Evolutionary conservation across 1,284 basidiomycete species (phyloP).

Genomic region (Marasmius sp.): DNA sequence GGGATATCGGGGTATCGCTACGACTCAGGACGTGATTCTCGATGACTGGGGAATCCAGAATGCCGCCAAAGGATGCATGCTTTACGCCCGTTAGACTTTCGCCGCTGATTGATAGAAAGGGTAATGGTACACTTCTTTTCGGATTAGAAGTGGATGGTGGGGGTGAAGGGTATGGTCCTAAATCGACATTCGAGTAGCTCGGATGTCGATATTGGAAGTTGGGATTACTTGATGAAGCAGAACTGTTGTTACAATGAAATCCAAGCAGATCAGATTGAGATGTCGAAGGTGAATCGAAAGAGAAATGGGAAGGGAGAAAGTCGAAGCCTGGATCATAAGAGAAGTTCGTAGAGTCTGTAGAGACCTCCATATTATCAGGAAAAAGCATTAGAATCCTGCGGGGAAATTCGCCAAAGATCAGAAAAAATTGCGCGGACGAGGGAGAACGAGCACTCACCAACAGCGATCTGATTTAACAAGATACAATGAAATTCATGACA

Average conservation of each 20-base stretch:
- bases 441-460: slow-evolving; percentile 10
- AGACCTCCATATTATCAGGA: slow-evolving; percentile 11
- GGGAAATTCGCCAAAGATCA: background rate
- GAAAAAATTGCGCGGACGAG: slow-evolving; percentile 3
- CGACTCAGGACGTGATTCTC: slow-evolving; percentile 28
- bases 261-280: slow-evolving; percentile 15
- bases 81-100: background rate
- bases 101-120: slow-evolving; percentile 9
- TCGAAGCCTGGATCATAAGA: slow-evolving; percentile 5
- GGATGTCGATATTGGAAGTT: slow-evolving; percentile 1
- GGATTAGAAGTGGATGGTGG: slow-evolving; percentile 34
- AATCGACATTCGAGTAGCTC: background rate
- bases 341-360: slow-evolving; percentile 6
- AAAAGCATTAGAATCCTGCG: slow-evolving; percentile 11
- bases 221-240: background rate
- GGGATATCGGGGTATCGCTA: slow-evolving; percentile 35
- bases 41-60: slow-evolving; percentile 34
- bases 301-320: slow-evolving; percentile 12
- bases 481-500: slow-evolving; percentile 15
- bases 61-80: slow-evolving; percentile 14
- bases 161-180: slow-evolving; percentile 34
- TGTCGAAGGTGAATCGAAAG: slow-evolving; percentile 12
- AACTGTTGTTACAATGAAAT: slow-evolving; percentile 14
- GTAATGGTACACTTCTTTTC: slow-evolving; percentile 35
- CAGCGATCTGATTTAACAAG: slow-evolving; percentile 18